Evolutionary conservation across 257 asterid genomes (phyloP).

Genomic region (Lantana camara): DNA sequence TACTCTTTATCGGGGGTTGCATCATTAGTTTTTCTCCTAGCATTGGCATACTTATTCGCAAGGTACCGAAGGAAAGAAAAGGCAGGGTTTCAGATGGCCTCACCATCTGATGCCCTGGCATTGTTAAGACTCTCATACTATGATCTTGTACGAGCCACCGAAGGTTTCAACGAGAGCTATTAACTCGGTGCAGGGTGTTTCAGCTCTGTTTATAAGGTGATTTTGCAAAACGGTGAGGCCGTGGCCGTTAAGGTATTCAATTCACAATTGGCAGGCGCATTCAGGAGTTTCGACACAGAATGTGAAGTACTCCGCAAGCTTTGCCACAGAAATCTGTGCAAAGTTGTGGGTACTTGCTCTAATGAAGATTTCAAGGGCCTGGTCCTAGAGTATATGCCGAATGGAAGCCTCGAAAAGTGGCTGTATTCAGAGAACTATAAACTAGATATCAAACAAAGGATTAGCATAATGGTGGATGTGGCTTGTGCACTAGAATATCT

Average conservation of each 20-base stretch:
- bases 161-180: conserved; percentile 21
- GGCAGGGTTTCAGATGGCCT: neutral
- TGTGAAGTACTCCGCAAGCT: neutral
- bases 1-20: conserved; percentile 18
- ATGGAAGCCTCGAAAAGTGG: conserved; percentile 4
- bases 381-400: no score
- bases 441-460: neutral
- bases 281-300: neutral
- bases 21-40: neutral
- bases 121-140: conserved; percentile 26
- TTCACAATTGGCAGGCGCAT: neutral
- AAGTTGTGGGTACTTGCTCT: neutral
- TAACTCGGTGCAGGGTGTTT: conserved; percentile 31
- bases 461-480: neutral
- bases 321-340: neutral
- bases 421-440: neutral
- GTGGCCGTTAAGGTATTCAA: neutral
- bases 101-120: neutral
- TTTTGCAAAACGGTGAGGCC: neutral
- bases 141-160: conserved; percentile 34
- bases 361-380: neutral
- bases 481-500: neutral
- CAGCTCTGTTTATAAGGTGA: conserved; percentile 31
- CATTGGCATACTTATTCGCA: neutral
- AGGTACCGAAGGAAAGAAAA: neutral